phyloP scores from a whole-genome alignment of 1,284 basidiomycete genomes.

The Rhizopogon parksii region DNA sequence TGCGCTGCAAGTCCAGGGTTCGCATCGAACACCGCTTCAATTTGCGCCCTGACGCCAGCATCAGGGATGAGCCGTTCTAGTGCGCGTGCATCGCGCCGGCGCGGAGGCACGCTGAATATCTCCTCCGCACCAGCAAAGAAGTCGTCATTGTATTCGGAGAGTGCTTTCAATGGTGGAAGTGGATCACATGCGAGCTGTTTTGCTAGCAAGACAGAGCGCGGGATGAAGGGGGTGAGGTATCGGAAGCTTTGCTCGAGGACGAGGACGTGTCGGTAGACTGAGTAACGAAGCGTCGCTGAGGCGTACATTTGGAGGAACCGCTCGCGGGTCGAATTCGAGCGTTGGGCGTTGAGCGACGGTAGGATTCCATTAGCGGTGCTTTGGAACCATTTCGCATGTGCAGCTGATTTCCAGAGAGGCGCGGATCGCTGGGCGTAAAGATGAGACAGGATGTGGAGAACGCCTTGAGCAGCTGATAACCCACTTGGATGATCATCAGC shows the following conservation, averaged over 20 bases:
- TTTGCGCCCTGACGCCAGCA: constrained; percentile 44
- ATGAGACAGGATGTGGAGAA: constrained; percentile 70
- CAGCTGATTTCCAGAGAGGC: constrained; percentile 74
- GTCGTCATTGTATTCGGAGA: constrained; percentile 56
- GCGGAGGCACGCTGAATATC: constrained; percentile 30
- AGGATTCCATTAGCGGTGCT: constrained; percentile 40
- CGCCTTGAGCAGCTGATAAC: constrained; percentile 35
- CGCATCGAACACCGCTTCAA: constrained; percentile 34
- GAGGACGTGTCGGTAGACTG: constrained; percentile 69
- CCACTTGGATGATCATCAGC: constrained; percentile 27
- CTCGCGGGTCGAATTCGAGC: constrained; percentile 30
- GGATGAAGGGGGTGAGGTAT: constrained; percentile 62
- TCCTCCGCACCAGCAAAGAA: constrained; percentile 70
- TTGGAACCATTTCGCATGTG: constrained; percentile 64
- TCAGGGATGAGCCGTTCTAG: constrained; percentile 55
- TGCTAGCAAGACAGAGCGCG: constrained; percentile 40
- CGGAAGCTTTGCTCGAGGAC: constrained; percentile 59
- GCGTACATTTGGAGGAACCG: constrained; percentile 42
- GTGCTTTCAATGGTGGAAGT: constrained; percentile 57
- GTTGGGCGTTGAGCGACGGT: constrained; percentile 28
- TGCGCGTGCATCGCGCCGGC: constrained; percentile 42
- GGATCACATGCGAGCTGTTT: constrained; percentile 75
- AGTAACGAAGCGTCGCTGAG: constrained; percentile 36
- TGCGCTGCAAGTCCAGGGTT: constrained; percentile 39
- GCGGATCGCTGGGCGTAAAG: constrained; percentile 76